A percentile compares a stretch with the other conserved stretches of the same genome.
Conservation (phyloP, 2,329 filamentous ascomycete species). For the Phaeosphaeria sp. region DNA sequence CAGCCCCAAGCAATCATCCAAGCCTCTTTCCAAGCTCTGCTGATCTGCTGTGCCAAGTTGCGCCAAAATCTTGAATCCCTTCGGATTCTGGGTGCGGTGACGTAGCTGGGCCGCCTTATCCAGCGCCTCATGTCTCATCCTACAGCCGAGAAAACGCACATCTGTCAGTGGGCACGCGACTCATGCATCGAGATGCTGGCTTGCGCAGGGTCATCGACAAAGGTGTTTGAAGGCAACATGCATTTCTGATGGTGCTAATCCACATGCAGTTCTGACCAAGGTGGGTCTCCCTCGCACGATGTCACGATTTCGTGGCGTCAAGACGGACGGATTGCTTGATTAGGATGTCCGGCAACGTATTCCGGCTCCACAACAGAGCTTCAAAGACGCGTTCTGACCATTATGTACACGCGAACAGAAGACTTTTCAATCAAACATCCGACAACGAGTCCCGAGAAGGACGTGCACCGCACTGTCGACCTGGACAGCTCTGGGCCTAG, state of each 20-base stretch:
- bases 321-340: not conserved
- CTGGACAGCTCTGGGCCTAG: not conserved
- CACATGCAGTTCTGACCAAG: not conserved
- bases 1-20: not conserved
- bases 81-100: conserved; percentile 7
- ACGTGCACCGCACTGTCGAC: not conserved
- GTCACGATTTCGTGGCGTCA: conserved; percentile 7
- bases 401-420: not conserved
- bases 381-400: not conserved
- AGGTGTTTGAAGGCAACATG: not conserved
- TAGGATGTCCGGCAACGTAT: not conserved
- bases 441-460: not conserved
- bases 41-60: conserved; percentile 16
- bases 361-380: not conserved
- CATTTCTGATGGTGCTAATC: not conserved
- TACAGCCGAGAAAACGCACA: not conserved
- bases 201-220: not conserved
- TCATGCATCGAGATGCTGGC: not conserved
- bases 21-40: conserved; percentile 14
- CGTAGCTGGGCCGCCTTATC: conserved; percentile 9
- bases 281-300: not conserved
- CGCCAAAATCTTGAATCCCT: conserved; percentile 15
- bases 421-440: not conserved
- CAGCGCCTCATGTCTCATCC: conserved; percentile 3
- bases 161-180: not conserved